Conservation (phyloP, 768 basidiomycete species). For the Pisolithus microcarpus region DNA sequence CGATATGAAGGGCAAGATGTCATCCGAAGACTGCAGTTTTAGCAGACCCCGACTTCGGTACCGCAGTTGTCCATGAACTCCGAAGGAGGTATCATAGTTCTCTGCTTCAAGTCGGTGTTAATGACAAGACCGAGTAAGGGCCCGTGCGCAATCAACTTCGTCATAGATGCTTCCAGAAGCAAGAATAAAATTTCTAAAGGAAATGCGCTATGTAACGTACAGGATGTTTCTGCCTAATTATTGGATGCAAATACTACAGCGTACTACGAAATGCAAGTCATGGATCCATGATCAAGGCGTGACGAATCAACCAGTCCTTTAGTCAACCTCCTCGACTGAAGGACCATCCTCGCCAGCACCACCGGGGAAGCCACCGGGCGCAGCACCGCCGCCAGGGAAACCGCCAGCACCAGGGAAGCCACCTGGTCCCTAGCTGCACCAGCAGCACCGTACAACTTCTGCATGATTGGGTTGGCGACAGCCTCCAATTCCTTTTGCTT, state of each 20-base stretch:
- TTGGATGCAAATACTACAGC: constrained; percentile 21
- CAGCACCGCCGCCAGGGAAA: constrained; percentile 45
- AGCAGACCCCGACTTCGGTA: neutral
- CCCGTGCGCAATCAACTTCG: too few species aligned
- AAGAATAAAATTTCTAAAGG: constrained; percentile 20
- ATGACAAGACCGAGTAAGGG: too few species aligned
- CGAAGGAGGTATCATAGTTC: too few species aligned
- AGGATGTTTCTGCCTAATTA: constrained; percentile 21
- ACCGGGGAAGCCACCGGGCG: constrained; percentile 66
- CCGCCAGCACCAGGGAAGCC: constrained; percentile 28
- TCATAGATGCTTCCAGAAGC: neutral
- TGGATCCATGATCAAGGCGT: constrained; percentile 13
- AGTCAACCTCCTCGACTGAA: constrained; percentile 87
- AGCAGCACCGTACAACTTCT: constrained; percentile 56
- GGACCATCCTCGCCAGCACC: constrained; percentile 75
- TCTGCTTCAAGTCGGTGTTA: too few species aligned
- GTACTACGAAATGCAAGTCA: constrained; percentile 25
- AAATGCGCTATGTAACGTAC: constrained; percentile 24
- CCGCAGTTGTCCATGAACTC: neutral
- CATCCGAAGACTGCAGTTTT: too few species aligned
- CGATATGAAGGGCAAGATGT: too few species aligned
- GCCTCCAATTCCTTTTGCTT: constrained; percentile 90
- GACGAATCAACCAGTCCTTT: constrained; percentile 24
- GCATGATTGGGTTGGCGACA: constrained; percentile 72
- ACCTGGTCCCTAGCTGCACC: constrained; percentile 50